Conservation (phyloP, 1,284 basidiomycete species). For the Leccinum olivaceoglutinosum region DNA sequence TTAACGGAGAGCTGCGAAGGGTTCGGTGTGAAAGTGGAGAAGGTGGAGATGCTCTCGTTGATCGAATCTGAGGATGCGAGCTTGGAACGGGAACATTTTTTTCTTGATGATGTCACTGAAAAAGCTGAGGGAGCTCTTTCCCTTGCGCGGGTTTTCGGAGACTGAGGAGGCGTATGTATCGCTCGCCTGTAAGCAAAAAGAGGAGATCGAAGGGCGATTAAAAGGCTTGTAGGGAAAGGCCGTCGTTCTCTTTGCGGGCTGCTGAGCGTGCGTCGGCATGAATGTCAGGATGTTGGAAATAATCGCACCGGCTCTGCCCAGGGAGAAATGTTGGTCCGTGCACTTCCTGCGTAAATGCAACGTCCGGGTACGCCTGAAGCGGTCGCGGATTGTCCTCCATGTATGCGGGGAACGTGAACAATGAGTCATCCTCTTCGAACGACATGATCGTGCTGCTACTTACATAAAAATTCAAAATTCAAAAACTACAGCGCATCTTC, state of each 20-base stretch:
- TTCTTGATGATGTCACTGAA: too few relatives aligned
- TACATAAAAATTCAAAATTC: not conserved
- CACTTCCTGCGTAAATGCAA: not conserved
- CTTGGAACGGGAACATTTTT: too few relatives aligned
- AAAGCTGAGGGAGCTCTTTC: too few relatives aligned
- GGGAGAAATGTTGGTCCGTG: constrained; percentile 19
- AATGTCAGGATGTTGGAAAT: not conserved
- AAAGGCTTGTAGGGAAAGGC: constrained; percentile 32
- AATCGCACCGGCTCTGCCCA: constrained; percentile 23
- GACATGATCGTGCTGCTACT: too few relatives aligned
- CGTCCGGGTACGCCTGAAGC: constrained; percentile 7
- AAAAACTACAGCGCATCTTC: constrained; percentile 41
- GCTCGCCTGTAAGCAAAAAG: constrained; percentile 25
- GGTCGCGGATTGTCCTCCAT: too few relatives aligned
- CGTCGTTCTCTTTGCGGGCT: constrained; percentile 13
- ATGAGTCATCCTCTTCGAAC: too few relatives aligned
- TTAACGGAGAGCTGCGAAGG: too few relatives aligned
- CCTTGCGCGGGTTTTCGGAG: constrained; percentile 17
- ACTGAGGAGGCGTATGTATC: constrained; percentile 28
- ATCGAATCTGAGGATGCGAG: too few relatives aligned
- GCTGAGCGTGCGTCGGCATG: constrained; percentile 12
- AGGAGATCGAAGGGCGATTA: constrained; percentile 24
- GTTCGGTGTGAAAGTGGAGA: too few relatives aligned
- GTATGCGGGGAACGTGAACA: too few relatives aligned
- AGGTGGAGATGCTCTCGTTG: too few relatives aligned